Conservation (phyloP, 192 early-diverging fungal genomes). For the Entophlyctis helioformis region DNA sequence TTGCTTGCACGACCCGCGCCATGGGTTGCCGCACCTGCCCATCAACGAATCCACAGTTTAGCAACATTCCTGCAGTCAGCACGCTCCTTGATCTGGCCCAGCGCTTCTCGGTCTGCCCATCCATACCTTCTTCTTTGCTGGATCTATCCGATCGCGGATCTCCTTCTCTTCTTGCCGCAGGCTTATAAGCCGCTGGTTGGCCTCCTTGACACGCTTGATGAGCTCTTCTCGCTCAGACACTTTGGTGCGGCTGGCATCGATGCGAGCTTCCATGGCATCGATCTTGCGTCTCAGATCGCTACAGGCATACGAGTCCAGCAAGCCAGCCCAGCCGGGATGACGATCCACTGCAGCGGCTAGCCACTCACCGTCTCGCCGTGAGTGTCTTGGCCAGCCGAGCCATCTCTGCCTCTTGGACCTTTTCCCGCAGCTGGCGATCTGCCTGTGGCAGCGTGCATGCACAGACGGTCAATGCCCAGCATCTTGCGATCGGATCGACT, state of each 20-base stretch:
- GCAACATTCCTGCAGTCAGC: background rate
- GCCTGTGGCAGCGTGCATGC: too few species aligned
- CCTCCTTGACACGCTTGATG: background rate
- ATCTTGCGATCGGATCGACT: too few species aligned
- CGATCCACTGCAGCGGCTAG: too few species aligned
- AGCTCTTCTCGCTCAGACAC: background rate
- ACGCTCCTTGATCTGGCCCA: constrained; percentile 8
- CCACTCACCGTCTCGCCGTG: too few species aligned
- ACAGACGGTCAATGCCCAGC: too few species aligned
- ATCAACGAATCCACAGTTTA: background rate
- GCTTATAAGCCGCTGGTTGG: constrained; percentile 4
- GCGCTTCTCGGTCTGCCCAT: background rate
- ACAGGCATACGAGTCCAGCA: too few species aligned
- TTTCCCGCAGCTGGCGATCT: too few species aligned
- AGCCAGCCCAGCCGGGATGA: too few species aligned
- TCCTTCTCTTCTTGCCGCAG: constrained; percentile 26
- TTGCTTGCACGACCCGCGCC: constrained; percentile 14
- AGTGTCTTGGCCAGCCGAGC: too few species aligned
- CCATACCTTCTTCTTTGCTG: constrained; percentile 3
- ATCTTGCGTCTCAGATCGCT: constrained; percentile 3
- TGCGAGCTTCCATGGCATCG: background rate
- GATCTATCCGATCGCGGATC: constrained; percentile 33
- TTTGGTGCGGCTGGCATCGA: background rate
- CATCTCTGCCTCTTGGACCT: too few species aligned
- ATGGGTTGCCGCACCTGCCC: background rate